Evolutionary conservation across 208 protist species (phyloP), one percentile per base, ranked within the genome.

Genomic region (Leishmania braziliensis): DNA sequence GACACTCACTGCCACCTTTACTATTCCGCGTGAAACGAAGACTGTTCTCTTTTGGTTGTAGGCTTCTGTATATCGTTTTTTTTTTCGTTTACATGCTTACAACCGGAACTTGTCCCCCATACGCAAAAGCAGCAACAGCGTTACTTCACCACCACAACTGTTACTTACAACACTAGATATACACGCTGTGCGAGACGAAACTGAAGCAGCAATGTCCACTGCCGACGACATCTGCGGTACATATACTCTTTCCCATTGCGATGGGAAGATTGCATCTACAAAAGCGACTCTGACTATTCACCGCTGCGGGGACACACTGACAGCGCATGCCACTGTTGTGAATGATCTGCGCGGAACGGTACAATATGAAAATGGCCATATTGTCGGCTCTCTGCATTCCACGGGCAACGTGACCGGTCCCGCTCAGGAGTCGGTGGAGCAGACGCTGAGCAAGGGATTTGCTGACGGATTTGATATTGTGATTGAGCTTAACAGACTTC

Each of bases 321-420:
- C 83, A 43, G 85, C 86, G 9, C 83, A 89, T 53, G 77, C 83
- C 4, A 81, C 71, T 23, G 90, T 89, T 53, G 77, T 80, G 4
- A 94, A 90, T 81, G 84, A 84, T 51, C 86, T 96, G 81, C 79
- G 84, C 14, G 90, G 90, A 33, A 75, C 76, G 50, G 74, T 90
- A 5, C 66, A 74, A 23, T 89, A 84, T 50, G 77, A 90, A 48
- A 76, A 89, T 14, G 81, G 76, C 33, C 77, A 77, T 29, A 70
- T 94, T 51, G 87, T 68, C 23, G 92, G 89, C 53, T 72, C 72
- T 46, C 83, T 95, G 39, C 58, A 77, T n/a, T 87, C 78, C 33
- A 89, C 86, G 2, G 88, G 85, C 78, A 88, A 87, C 71, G 74
- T 86, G 69, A 84, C 84, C 14, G 66, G 80, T 62, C 80, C 88